Evolutionary conservation across 306 rosid species (phyloP).

Genomic region (Medicago ruthenica): DNA sequence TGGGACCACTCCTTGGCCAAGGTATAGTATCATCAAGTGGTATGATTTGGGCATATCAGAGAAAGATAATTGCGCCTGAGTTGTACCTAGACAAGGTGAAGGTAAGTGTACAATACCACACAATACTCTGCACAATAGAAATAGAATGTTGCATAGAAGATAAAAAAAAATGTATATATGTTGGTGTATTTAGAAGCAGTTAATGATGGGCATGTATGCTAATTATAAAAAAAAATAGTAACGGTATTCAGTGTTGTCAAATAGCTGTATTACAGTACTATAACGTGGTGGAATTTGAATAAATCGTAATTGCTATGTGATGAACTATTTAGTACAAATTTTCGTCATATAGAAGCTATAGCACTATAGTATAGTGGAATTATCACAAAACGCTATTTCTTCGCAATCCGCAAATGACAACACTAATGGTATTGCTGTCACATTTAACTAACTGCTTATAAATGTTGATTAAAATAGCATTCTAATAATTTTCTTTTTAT

Average conservation of each 20-base stretch:
- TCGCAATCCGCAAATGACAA: background rate
- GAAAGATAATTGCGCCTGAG: conserved; percentile 59
- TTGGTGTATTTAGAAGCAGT: too few relatives aligned
- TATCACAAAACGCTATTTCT: background rate
- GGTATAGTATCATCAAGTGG: conserved; percentile 60
- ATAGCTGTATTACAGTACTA: too few relatives aligned
- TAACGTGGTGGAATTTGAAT: too few relatives aligned
- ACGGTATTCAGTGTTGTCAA: too few relatives aligned
- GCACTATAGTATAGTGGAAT: background rate
- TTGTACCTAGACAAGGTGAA: conserved; percentile 52
- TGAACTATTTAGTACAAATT: background rate
- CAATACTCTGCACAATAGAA: too few relatives aligned
- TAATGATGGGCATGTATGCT: too few relatives aligned
- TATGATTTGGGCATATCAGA: conserved; percentile 53
- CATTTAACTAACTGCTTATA: background rate
- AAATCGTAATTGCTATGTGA: background rate
- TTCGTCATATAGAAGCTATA: too few relatives aligned
- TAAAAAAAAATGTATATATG: too few relatives aligned
- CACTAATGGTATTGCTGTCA: background rate
- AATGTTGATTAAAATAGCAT: conserved; percentile 2
- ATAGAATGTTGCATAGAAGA: too few relatives aligned
- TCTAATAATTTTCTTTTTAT: background rate
- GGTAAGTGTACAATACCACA: conserved; percentile 35
- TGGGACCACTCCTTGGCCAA: conserved; percentile 48
- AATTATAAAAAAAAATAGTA: too few relatives aligned